Percentiles rank a stretch among this genome's conserved stretches.
phyloP scores from a whole-genome alignment of 352 stramenopile species.

The Thalassiosira ordinaria region DNA sequence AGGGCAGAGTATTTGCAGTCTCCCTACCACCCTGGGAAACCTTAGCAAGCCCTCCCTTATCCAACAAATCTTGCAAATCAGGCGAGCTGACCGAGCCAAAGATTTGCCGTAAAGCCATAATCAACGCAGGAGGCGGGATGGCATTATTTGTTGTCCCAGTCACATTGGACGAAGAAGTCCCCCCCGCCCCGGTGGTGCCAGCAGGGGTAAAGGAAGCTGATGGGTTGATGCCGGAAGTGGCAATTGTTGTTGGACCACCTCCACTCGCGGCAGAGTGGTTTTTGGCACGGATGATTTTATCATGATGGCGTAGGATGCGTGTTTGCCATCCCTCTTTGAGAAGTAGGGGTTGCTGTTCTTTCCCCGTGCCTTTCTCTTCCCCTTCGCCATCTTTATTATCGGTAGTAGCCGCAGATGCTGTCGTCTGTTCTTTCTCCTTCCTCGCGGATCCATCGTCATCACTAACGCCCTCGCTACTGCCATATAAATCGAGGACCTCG shows the following conservation, averaged over 20 bases:
- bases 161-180: neutral
- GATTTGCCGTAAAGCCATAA: slow-evolving; percentile 63
- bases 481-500: slow-evolving; percentile 41
- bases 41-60: neutral
- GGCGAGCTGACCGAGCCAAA: slow-evolving; percentile 37
- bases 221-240: neutral
- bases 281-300: slow-evolving; percentile 71
- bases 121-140: slow-evolving; percentile 59
- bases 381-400: neutral
- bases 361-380: neutral
- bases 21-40: neutral
- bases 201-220: neutral
- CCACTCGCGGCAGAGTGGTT: slow-evolving; percentile 26
- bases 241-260: neutral
- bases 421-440: neutral
- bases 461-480: neutral
- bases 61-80: slow-evolving; percentile 37
- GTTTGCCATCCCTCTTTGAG: slow-evolving; percentile 33
- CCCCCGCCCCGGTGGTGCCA: neutral
- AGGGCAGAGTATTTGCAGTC: slow-evolving; percentile 33
- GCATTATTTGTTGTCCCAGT: neutral
- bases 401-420: too few species aligned
- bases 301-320: slow-evolving; percentile 67
- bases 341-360: neutral
- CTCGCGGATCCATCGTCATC: neutral